Percentiles rank a stretch among this genome's conserved stretches.
These are phyloP conservation scores for Candida albicans DNA, from an alignment of 1,139 yeast genomes.

Conservation along the genomic window DNA sequence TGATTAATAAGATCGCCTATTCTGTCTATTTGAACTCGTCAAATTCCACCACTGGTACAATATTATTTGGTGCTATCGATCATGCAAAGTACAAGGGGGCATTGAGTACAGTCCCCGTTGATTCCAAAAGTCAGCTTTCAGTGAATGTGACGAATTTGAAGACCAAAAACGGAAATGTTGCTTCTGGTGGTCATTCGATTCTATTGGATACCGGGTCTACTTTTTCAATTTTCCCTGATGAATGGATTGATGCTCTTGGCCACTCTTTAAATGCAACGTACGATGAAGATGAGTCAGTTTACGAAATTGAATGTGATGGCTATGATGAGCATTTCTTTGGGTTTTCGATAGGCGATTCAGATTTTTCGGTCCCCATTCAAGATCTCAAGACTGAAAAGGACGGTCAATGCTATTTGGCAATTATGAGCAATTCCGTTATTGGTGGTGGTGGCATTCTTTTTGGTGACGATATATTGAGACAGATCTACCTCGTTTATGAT, in stretches of 20 bases:
- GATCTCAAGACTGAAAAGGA: conserved; percentile 16
- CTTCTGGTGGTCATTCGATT: conserved; percentile 1
- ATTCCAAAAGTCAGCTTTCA: not conserved
- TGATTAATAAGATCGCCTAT: conserved; percentile 51
- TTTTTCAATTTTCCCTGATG: conserved; percentile 50
- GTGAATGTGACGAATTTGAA: conserved; percentile 4
- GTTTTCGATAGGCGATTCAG: conserved; percentile 30
- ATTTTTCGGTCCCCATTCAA: conserved; percentile 28
- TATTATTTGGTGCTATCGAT: conserved; percentile 63
- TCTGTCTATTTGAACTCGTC: conserved; percentile 48
- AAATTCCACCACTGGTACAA: conserved; percentile 32
- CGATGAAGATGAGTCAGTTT: conserved; percentile 13
- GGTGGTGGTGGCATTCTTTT: conserved; percentile 11
- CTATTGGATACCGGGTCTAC: conserved; percentile 69
- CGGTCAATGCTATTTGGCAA: conserved; percentile 19
- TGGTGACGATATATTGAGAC: conserved; percentile 29
- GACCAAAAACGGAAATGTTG: not conserved
- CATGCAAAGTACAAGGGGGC: conserved; percentile 49
- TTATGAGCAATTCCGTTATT: conserved; percentile 16
- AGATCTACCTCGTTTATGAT: conserved; percentile 28
- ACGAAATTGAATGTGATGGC: conserved; percentile 19
- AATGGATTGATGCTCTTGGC: conserved; percentile 41
- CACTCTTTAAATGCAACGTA: conserved; percentile 23
- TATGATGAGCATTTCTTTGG: conserved; percentile 18
- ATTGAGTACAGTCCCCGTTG: conserved; percentile 31